These are phyloP conservation scores for Barnettozyma botsteinii DNA, from an alignment of 805 yeast species.

Conservation along the genomic window DNA sequence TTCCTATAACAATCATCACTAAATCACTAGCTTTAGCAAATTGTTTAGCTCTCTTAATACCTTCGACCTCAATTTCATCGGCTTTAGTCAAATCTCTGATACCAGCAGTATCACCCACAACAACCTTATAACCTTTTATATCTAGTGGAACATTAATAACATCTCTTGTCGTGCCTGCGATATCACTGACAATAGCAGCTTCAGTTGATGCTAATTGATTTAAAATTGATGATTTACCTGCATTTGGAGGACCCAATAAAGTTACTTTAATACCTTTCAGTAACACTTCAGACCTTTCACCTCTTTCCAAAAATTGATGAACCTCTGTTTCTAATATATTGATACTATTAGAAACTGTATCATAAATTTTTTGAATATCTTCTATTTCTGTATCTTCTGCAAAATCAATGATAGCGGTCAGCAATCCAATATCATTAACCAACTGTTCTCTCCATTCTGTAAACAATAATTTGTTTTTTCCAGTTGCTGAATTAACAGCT, in stretches of 20 bases:
- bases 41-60: conserved; percentile 69
- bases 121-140: conserved; percentile 75
- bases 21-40: conserved; percentile 60
- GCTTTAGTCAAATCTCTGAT: conserved; percentile 44
- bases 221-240: conserved; percentile 87
- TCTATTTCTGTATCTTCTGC: conserved; percentile 89
- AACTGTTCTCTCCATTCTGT: conserved; percentile 61
- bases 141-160: conserved; percentile 76
- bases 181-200: conserved; percentile 83
- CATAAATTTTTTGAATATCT: conserved; percentile 49
- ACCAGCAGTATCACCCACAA: conserved; percentile 93
- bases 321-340: conserved; percentile 40
- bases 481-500: conserved; percentile 68
- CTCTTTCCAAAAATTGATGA: conserved; percentile 33
- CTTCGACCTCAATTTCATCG: conserved; percentile 69
- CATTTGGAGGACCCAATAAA: conserved; percentile 89
- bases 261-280: conserved; percentile 68
- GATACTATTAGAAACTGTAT: conserved; percentile 42
- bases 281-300: conserved; percentile 55
- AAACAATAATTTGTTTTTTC: conserved; percentile 53
- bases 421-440: conserved; percentile 59
- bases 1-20: conserved; percentile 59
- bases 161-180: conserved; percentile 95
- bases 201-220: conserved; percentile 73
- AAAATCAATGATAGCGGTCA: conserved; percentile 89